Conservation (phyloP, 140 eudicot genomes). For the Bidens hawaiensis region DNA sequence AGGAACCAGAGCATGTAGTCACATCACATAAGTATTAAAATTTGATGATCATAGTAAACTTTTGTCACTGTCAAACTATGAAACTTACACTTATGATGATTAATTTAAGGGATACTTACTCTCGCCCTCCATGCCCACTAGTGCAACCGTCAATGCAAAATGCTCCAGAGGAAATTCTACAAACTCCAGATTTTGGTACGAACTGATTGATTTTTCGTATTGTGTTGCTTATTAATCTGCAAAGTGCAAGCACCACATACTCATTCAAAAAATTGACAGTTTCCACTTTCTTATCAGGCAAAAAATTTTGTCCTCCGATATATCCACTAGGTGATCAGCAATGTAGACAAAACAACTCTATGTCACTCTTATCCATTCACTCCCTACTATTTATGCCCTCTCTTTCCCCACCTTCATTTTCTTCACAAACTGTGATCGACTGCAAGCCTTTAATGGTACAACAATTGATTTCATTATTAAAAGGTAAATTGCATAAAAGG, state of each 20-base stretch:
- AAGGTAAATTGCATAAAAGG: neutral
- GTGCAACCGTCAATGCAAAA: conserved; percentile 70
- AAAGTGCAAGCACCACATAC: neutral
- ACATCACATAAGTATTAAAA: conserved; percentile 1
- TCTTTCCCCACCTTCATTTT: conserved; percentile 69
- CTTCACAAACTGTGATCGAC: conserved; percentile 73
- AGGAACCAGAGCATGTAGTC: conserved; percentile 9
- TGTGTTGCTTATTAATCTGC: conserved; percentile 1
- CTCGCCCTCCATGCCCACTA: conserved; percentile 83
- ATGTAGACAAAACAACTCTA: conserved; percentile 44
- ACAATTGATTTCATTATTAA: conserved; percentile 4
- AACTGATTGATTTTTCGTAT: neutral
- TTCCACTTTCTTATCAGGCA: conserved; percentile 38
- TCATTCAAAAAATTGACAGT: conserved; percentile 6
- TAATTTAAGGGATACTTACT: conserved; percentile 82
- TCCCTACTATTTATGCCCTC: conserved; percentile 70
- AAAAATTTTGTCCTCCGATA: conserved; percentile 84
- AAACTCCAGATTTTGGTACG: conserved; percentile 84
- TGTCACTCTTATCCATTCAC: conserved; percentile 64
- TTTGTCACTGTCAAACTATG: conserved; percentile 5
- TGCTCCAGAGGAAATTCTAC: conserved; percentile 38
- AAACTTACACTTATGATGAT: conserved; percentile 3
- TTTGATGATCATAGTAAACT: neutral
- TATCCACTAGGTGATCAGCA: conserved; percentile 77
- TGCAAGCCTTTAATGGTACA: conserved; percentile 87